phyloP scores from a whole-genome alignment of 2,329 filamentous ascomycete species.

The Cytospora schulzeri region DNA sequence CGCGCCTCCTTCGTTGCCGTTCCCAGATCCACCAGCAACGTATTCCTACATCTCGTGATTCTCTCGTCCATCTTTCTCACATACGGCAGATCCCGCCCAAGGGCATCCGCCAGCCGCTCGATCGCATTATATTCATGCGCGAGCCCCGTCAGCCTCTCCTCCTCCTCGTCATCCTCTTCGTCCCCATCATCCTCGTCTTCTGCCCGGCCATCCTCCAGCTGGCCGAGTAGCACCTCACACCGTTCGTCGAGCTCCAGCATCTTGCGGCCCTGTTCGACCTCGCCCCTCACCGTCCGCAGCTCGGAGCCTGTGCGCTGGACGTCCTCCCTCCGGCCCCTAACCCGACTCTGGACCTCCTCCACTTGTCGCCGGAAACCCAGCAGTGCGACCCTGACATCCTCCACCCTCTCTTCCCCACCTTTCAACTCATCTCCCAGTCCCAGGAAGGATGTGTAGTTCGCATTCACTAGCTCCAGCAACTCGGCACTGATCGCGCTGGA shows the following conservation, averaged over 20 bases:
- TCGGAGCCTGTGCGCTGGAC: conserved; percentile 66
- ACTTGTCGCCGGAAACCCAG: conserved; percentile 84
- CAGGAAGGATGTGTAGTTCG: conserved; percentile 91
- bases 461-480: conserved; percentile 90
- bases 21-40: conserved; percentile 57
- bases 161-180: conserved; percentile 35
- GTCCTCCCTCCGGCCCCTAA: conserved; percentile 65
- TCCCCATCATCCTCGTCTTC: conserved; percentile 38
- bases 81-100: conserved; percentile 53
- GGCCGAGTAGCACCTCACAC: conserved; percentile 63
- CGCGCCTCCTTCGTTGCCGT: conserved; percentile 49
- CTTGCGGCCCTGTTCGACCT: conserved; percentile 62
- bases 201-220: conserved; percentile 42
- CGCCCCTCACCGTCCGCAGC: conserved; percentile 62
- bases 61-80: conserved; percentile 56
- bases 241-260: conserved; percentile 70
- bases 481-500: conserved; percentile 80
- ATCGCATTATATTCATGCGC: conserved; percentile 50
- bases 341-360: conserved; percentile 68
- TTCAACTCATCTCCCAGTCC: conserved; percentile 77
- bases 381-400: conserved; percentile 84
- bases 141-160: conserved; percentile 43
- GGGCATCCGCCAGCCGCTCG: conserved; percentile 44
- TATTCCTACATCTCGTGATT: conserved; percentile 56
- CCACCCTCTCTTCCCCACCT: conserved; percentile 88